A percentile compares a stretch with the other conserved stretches of the same genome.
phyloP scores from a whole-genome alignment of 2,329 filamentous ascomycete genomes.

The Orbilia oligospora region DNA sequence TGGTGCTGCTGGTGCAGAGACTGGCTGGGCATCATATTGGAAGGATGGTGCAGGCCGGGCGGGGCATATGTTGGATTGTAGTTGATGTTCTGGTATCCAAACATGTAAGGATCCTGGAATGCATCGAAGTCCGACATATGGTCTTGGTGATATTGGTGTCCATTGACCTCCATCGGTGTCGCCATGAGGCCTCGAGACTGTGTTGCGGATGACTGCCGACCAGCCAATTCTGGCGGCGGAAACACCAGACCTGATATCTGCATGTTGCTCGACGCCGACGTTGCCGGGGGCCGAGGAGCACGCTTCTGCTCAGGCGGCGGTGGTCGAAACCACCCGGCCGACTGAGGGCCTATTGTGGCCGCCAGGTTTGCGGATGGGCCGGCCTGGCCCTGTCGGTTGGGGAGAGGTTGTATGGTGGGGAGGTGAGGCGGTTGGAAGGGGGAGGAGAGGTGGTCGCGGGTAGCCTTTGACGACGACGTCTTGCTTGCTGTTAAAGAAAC shows the following conservation, averaged over 20 bases:
- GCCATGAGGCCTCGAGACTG: constrained; percentile 55
- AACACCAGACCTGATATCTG: constrained; percentile 59
- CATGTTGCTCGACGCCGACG: constrained; percentile 58
- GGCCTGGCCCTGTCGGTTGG: constrained; percentile 53
- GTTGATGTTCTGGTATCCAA: constrained; percentile 53
- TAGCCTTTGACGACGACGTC: constrained; percentile 61
- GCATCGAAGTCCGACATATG: constrained; percentile 60
- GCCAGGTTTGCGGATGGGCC: constrained; percentile 61
- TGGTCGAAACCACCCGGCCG: constrained; percentile 58
- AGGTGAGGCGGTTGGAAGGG: constrained; percentile 59
- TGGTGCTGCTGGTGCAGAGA: constrained; percentile 63
- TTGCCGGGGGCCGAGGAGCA: constrained; percentile 52
- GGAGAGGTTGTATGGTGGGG: constrained; percentile 60
- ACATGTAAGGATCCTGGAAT: constrained; percentile 58
- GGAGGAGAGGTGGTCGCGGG: constrained; percentile 61
- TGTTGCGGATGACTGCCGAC: constrained; percentile 56
- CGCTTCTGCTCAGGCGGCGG: constrained; percentile 60
- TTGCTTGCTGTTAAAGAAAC: constrained; percentile 59
- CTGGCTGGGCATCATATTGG: constrained; percentile 57
- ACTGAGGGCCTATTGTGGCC: constrained; percentile 60
- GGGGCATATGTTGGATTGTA: constrained; percentile 53
- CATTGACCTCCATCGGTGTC: constrained; percentile 59
- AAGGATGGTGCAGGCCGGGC: constrained; percentile 53
- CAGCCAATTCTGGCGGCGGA: constrained; percentile 54
- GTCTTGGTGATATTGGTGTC: constrained; percentile 59